phyloP scores from a whole-genome alignment of 1,284 basidiomycete species.

The Coniferiporia sulphurascens region DNA sequence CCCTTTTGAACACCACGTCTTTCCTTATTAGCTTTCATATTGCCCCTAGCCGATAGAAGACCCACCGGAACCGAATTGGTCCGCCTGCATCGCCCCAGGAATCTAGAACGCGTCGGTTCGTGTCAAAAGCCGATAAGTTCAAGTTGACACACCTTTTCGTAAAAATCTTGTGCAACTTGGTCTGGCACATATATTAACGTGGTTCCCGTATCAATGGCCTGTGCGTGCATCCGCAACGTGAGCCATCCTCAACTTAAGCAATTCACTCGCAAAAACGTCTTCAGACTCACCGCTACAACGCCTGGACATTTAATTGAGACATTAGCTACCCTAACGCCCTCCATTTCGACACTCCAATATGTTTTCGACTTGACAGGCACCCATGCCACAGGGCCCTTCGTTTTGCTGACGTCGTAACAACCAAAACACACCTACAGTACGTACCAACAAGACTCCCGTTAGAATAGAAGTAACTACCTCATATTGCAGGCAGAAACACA shows the following conservation, averaged over 20 bases:
- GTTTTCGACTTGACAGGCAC: conserved; percentile 49
- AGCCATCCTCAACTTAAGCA: not conserved
- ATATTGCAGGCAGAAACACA: conserved; percentile 23
- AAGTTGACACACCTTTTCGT: conserved; percentile 31
- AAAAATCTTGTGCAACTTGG: conserved; percentile 35
- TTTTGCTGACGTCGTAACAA: conserved; percentile 48
- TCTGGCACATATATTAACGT: conserved; percentile 51
- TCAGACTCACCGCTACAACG: conserved; percentile 35
- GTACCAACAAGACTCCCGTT: not conserved
- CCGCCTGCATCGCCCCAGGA: conserved; percentile 38
- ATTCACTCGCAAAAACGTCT: not conserved
- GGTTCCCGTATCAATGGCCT: conserved; percentile 62
- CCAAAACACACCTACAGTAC: conserved; percentile 59
- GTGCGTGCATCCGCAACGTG: not conserved
- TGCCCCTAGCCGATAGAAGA: not conserved
- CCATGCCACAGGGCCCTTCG: conserved; percentile 43
- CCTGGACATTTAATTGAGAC: conserved; percentile 14
- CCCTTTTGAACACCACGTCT: conserved; percentile 26
- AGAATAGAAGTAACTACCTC: not conserved
- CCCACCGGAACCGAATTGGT: conserved; percentile 39
- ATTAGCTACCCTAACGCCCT: conserved; percentile 34
- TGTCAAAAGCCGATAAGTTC: not conserved
- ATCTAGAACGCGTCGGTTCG: conserved; percentile 33
- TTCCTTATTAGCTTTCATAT: not conserved
- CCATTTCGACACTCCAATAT: conserved; percentile 52